Percentiles rank a stretch among this genome's conserved stretches.
Conservation (phyloP, 192 early-diverging fungal species). For the Coemansia sp. region DNA sequence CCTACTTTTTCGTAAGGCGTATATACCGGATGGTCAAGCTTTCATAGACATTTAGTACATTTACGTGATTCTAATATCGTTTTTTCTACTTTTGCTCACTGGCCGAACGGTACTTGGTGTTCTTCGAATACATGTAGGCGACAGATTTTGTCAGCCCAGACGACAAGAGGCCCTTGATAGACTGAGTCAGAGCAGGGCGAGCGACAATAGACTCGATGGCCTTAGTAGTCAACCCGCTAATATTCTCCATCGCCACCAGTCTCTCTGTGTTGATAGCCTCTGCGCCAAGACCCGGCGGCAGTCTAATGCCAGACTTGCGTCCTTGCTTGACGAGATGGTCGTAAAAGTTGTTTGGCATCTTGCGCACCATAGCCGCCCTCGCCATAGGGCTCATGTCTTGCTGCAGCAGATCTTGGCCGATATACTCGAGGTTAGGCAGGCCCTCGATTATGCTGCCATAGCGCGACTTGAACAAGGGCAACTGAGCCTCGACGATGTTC, state of each 20-base stretch:
- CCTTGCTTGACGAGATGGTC: slow-evolving; percentile 54
- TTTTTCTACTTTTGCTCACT: background rate
- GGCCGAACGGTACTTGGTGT: slow-evolving; percentile 28
- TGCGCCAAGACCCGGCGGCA: slow-evolving; percentile 30
- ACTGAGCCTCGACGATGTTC: slow-evolving; percentile 85
- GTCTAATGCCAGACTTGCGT: slow-evolving; percentile 35
- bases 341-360: slow-evolving; percentile 78
- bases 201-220: slow-evolving; percentile 66
- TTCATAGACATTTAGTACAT: slow-evolving; percentile 2
- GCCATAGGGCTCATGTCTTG: slow-evolving; percentile 65
- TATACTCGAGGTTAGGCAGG: slow-evolving; percentile 47
- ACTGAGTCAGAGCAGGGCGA: slow-evolving; percentile 85
- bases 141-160: slow-evolving; percentile 71
- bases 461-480: slow-evolving; percentile 51
- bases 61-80: background rate
- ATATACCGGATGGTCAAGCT: slow-evolving; percentile 50
- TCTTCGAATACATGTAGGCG: slow-evolving; percentile 60
- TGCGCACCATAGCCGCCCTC: slow-evolving; percentile 69
- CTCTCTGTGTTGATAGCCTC: slow-evolving; percentile 32
- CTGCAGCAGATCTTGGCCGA: slow-evolving; percentile 48
- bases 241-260: slow-evolving; percentile 33
- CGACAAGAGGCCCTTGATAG: slow-evolving; percentile 87
- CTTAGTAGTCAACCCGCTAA: slow-evolving; percentile 41
- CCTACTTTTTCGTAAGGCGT: slow-evolving; percentile 46
- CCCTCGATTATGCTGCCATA: slow-evolving; percentile 54